Percentiles rank a stretch among this genome's conserved stretches.
phyloP scores from a whole-genome alignment of 1,139 yeast species.

The Protomyces arabidopsidicola region DNA sequence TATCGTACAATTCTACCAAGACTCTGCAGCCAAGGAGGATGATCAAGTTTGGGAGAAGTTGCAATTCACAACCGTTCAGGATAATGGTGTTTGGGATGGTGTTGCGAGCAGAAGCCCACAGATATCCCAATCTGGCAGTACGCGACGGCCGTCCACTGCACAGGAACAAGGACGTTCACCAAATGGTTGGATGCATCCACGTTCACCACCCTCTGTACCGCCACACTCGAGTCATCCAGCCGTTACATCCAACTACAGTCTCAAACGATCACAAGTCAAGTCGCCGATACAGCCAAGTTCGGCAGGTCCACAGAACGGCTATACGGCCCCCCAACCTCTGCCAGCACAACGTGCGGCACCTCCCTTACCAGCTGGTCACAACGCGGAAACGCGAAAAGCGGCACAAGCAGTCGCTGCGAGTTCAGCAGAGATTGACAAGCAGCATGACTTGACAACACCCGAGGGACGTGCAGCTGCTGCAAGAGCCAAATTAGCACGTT shows the following conservation, averaged over 20 bases:
- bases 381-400: background rate
- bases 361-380: background rate
- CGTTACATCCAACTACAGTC: background rate
- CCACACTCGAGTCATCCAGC: background rate
- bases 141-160: background rate
- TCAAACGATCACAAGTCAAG: background rate
- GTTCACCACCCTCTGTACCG: background rate
- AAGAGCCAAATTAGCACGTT: background rate
- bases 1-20: conserved; percentile 70
- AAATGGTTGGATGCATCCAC: background rate
- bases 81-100: conserved; percentile 13
- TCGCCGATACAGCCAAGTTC: background rate
- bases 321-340: background rate
- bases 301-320: background rate
- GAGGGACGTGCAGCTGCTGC: conserved; percentile 1
- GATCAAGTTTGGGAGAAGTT: conserved; percentile 17
- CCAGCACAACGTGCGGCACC: background rate
- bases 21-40: conserved; percentile 34
- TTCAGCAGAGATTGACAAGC: background rate
- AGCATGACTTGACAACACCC: background rate
- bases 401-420: background rate
- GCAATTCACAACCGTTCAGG: conserved; percentile 8
- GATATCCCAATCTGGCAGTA: background rate
- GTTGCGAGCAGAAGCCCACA: background rate
- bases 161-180: background rate